These are phyloP conservation scores for Trichophyton benhamiae DNA, from an alignment of 2,329 filamentous ascomycete genomes.

Conservation along the genomic window DNA sequence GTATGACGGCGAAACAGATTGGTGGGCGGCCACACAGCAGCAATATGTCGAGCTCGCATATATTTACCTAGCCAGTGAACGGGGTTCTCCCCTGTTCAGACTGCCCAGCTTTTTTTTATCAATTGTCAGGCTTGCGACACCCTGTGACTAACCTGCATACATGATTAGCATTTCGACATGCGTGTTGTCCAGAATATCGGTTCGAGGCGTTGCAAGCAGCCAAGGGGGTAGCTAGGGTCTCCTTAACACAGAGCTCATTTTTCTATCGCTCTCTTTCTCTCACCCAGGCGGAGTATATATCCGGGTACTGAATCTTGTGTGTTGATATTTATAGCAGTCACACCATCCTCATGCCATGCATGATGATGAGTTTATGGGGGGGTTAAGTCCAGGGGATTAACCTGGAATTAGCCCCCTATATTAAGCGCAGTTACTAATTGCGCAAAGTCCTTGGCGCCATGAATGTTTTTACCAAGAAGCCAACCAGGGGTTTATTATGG, in stretches of 20 bases:
- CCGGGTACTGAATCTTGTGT: not conserved
- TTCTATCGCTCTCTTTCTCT: not conserved
- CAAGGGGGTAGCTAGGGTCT: not conserved
- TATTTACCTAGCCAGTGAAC: not conserved
- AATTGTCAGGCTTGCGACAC: constrained; percentile 2
- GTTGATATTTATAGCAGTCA: constrained; percentile 1
- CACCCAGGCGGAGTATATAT: not conserved
- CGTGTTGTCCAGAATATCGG: not conserved
- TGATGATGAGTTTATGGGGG: not conserved
- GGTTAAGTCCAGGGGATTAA: not conserved
- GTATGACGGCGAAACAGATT: not conserved
- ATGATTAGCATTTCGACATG: not conserved
- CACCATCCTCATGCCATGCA: not conserved
- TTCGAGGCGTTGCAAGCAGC: not conserved
- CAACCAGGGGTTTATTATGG: not conserved
- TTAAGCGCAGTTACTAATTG: not conserved
- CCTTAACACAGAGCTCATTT: not conserved
- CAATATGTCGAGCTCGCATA: not conserved
- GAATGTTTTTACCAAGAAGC: not conserved
- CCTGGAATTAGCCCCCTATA: constrained; percentile 4
- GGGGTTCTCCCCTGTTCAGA: not conserved
- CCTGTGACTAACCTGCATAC: not conserved
- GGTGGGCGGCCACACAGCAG: not conserved
- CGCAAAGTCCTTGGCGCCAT: not conserved
- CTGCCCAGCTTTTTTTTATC: not conserved